Conservation (phyloP, 208 protist genomes). For the Tritrichomonas foetus region DNA sequence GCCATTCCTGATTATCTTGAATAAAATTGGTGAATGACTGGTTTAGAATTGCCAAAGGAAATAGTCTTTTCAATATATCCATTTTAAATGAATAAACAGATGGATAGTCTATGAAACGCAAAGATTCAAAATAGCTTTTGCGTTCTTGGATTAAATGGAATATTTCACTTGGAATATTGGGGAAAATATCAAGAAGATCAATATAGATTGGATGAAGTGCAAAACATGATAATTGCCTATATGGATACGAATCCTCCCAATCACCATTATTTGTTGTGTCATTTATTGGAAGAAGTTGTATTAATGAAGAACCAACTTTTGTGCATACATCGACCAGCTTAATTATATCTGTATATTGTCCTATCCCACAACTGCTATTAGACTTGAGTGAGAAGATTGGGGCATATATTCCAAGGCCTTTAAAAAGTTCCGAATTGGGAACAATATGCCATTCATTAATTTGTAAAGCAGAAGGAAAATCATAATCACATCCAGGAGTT, state of each 20-base stretch:
- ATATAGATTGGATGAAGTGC: constrained; percentile 5
- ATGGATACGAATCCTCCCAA: not conserved
- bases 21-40: not conserved
- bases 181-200: not conserved
- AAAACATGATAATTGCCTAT: not conserved
- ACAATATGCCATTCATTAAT: not conserved
- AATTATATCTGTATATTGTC: not conserved
- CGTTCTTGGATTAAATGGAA: not conserved
- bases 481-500: not conserved
- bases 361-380: not conserved
- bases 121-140: not conserved
- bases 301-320: not conserved
- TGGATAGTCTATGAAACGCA: not conserved
- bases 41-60: not conserved
- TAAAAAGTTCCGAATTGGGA: not conserved
- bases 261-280: not conserved
- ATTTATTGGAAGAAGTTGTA: not conserved
- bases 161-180: not conserved
- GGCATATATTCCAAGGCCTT: not conserved
- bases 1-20: not conserved
- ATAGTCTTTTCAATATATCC: not conserved
- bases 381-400: not conserved
- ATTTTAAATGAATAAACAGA: not conserved
- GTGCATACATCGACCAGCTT: not conserved
- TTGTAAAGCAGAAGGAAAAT: not conserved